Evolutionary conservation across 2,329 filamentous ascomycete species (phyloP).

Genomic region (Fusarium sacchari): DNA sequence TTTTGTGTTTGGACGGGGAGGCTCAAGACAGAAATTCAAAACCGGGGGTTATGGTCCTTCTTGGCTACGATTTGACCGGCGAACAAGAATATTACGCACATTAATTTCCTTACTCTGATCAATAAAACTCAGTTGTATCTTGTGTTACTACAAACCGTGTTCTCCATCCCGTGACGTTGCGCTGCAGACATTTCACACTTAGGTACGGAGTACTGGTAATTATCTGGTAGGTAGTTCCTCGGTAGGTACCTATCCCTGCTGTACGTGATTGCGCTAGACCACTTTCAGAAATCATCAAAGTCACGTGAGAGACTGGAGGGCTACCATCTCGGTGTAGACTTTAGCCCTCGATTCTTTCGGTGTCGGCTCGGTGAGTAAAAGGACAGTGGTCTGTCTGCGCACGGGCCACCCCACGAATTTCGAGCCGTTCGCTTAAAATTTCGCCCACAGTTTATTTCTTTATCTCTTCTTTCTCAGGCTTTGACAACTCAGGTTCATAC

Average conservation of each 20-base stretch:
- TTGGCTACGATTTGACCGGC: slow-evolving; percentile 46
- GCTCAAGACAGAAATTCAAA: slow-evolving; percentile 34
- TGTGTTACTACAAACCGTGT: not conserved
- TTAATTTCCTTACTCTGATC: slow-evolving; percentile 37
- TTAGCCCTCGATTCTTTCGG: slow-evolving; percentile 3
- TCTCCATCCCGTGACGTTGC: not conserved
- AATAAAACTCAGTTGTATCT: slow-evolving; percentile 20
- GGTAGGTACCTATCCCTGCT: not conserved
- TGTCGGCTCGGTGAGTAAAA: slow-evolving; percentile 18
- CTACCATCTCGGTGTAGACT: slow-evolving; percentile 4
- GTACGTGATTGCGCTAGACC: not conserved
- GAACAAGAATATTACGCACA: slow-evolving; percentile 43
- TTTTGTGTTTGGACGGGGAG: slow-evolving; percentile 37
- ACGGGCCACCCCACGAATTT: slow-evolving; percentile 42
- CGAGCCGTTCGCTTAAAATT: slow-evolving; percentile 52
- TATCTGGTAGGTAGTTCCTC: too few species aligned
- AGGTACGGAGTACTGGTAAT: too few species aligned
- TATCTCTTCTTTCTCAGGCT: slow-evolving; percentile 48
- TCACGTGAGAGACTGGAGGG: slow-evolving; percentile 12
- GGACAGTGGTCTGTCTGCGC: slow-evolving; percentile 7
- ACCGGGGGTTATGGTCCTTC: slow-evolving; percentile 37
- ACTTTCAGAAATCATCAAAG: not conserved
- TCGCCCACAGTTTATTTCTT: slow-evolving; percentile 50
- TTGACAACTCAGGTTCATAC: slow-evolving; percentile 49
- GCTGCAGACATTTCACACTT: not conserved